A percentile compares a stretch with the other conserved stretches of the same genome.
phyloP scores from a whole-genome alignment of 805 yeast species.

The Yarrowia porcina region DNA sequence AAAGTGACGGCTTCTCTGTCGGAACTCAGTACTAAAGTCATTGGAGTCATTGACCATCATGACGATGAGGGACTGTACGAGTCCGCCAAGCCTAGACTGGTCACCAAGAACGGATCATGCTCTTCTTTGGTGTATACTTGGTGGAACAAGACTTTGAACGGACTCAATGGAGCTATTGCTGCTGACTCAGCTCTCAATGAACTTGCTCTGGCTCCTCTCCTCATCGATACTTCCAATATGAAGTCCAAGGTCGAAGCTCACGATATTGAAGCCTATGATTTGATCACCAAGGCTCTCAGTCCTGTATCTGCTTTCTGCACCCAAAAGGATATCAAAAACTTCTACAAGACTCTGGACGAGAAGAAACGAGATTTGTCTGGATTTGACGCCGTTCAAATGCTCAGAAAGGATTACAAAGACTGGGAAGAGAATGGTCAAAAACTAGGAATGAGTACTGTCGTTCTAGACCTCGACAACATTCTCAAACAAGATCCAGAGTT shows the following conservation, averaged over 20 bases:
- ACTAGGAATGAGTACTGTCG: slow-evolving; percentile 77
- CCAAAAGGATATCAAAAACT: slow-evolving; percentile 29
- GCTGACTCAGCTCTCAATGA: slow-evolving; percentile 37
- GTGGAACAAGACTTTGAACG: slow-evolving; percentile 36
- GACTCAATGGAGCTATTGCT: slow-evolving; percentile 27
- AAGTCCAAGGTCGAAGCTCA: slow-evolving; percentile 54
- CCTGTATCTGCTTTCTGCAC: background rate
- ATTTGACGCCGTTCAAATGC: slow-evolving; percentile 55
- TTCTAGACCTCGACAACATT: slow-evolving; percentile 60
- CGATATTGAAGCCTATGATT: slow-evolving; percentile 50
- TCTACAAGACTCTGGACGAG: slow-evolving; percentile 40
- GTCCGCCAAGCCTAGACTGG: slow-evolving; percentile 59
- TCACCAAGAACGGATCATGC: slow-evolving; percentile 72
- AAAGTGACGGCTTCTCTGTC: slow-evolving; percentile 51
- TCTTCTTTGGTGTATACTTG: slow-evolving; percentile 70
- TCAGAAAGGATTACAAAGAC: slow-evolving; percentile 82
- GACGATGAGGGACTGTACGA: slow-evolving; percentile 56
- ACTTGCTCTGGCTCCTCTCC: slow-evolving; percentile 61
- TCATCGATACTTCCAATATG: slow-evolving; percentile 74
- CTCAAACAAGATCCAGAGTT: slow-evolving; percentile 35
- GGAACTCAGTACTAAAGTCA: slow-evolving; percentile 44
- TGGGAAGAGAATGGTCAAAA: slow-evolving; percentile 44
- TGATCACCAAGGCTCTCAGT: slow-evolving; percentile 37
- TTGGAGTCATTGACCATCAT: slow-evolving; percentile 83
- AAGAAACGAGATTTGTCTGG: slow-evolving; percentile 66